Conservation (phyloP, 495 filamentous ascomycete genomes). For the Penicillium dipodomyicola region DNA sequence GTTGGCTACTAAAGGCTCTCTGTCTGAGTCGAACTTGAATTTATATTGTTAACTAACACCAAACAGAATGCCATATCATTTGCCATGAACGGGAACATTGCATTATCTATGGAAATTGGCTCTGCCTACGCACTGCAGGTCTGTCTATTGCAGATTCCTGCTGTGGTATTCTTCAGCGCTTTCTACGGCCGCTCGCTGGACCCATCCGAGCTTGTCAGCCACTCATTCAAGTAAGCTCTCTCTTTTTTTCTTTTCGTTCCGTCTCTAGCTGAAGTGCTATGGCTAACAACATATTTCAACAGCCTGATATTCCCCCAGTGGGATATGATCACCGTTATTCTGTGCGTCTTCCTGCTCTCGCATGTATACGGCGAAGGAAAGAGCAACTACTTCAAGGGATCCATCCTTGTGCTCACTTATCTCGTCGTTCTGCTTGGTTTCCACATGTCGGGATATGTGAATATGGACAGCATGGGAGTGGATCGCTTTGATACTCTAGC, state of each 20-base stretch:
- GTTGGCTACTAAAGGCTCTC: conserved; percentile 20
- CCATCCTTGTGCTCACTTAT: conserved; percentile 90
- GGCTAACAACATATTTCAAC: conserved; percentile 14
- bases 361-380: conserved; percentile 99
- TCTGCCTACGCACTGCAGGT: conserved; percentile 97
- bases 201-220: conserved; percentile 58
- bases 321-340: conserved; percentile 97
- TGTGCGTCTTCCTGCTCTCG: conserved; percentile 94
- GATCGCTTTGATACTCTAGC: conserved; percentile 70
- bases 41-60: conserved; percentile 29
- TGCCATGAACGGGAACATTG: conserved; percentile 99
- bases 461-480: conserved; percentile 56
- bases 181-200: conserved; percentile 51
- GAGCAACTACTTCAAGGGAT: conserved; percentile 70
- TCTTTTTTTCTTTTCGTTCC: neutral
- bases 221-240: conserved; percentile 70
- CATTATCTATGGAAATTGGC: conserved; percentile 97
- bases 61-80: conserved; percentile 94
- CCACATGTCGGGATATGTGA: conserved; percentile 77
- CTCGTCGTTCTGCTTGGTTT: conserved; percentile 90
- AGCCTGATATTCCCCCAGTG: conserved; percentile 96
- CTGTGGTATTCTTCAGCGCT: conserved; percentile 88
- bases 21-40: neutral
- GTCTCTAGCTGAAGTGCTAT: neutral
- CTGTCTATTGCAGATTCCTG: conserved; percentile 93